Evolutionary conservation across 2,329 filamentous ascomycete genomes (phyloP), one percentile per base, ranked within the genome.

Genomic region (Neofusicoccum umdonicola): DNA sequence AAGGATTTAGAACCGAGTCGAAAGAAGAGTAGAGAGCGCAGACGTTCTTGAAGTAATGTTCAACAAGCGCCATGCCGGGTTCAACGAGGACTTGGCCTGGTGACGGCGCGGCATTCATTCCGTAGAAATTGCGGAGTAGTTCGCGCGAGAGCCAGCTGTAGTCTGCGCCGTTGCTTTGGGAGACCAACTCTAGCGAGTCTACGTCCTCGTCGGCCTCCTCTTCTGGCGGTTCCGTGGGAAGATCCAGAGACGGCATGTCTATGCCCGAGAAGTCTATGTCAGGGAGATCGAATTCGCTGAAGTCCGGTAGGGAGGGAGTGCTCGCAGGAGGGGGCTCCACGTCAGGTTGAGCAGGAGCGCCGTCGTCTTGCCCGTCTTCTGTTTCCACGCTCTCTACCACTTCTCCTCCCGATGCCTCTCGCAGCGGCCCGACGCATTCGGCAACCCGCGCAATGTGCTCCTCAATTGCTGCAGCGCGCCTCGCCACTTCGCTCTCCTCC

Each of bases 1-100:
- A 88, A 0, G 85, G 85, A 68, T 88, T 89, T 68, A 87, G 79
- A 12, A 81, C 78, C 19, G 85, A 87, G 72, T 88, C 87, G 69
- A 87, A 89, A 65, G 84, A 87, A n/a, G 86, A 88, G 71, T 87
- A 88, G 9, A 88, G 74, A 3, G 80, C 82, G 56, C 85, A 87
- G 3, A 88, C 85, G 66, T 87, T 84, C 68, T 84, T 84, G 75
- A 88, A 88, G 68, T 88, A 88, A 68, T 88, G 86, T 54, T 87
- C 85, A 9, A 88, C 83, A 15, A 88, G 76, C 51, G 84, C 81
- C 52, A 84, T 86, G 3, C 84, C 82, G 17, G 82, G 77, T 52
- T 85, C 82, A 71, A 76, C 39, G 74, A 69, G 39, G 73, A 71
- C 27, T 42, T 44, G 44, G 8, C 31, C 27, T 8, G 37, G 45